Evolutionary conservation across 2,329 filamentous ascomycete species (phyloP), one percentile per base, ranked within the genome.

Genomic region (Herpotrichia juniperi): DNA sequence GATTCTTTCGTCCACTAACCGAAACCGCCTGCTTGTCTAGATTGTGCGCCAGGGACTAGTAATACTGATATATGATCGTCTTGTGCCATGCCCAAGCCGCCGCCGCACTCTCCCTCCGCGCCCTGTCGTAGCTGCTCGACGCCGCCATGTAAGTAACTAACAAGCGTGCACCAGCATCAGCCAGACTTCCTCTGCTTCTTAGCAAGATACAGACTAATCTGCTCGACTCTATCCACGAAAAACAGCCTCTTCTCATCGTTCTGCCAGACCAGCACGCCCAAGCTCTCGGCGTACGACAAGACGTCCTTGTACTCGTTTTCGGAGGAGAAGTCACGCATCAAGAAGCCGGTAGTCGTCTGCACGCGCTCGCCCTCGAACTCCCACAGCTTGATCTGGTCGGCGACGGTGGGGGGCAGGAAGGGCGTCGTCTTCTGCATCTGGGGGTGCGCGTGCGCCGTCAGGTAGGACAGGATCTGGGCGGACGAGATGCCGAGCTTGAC

Each of bases 331-430:
- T 97, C 93, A 67, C 89, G 88, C 79, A 99, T 96, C 24, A 97
- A 73, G 71, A 91, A 97, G 0, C 94, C 94, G 1, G 83, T 79
- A 4, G 87, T 91, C 1, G 90, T 86, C 72, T 89, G 90, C 84
- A 99, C 96, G 45, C 94, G 85, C 78, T 99, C 94, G 58, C 93
- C 92, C 75, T 99, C 94, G 46, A 97, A 87, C 78, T 99, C 93
- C 94, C 94, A 99, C 17, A 99, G 84, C 2, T 93, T 84, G 66
- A 99, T 97, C 79, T 99, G 94, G 74, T 99, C 94, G 57, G 97
- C 91, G 14, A 99, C 94, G 0, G 96, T 97, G 0, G 94, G 93
- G 1, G 96, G 94, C 1, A 99, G 82, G 14, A 96, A 85, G 1
- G 93, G 89, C 0, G 84, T 83, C 37, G 84, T 81, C 56, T 89